phyloP scores from a whole-genome alignment of 2,329 filamentous ascomycete species.

The Sclerotinia trifoliorum region DNA sequence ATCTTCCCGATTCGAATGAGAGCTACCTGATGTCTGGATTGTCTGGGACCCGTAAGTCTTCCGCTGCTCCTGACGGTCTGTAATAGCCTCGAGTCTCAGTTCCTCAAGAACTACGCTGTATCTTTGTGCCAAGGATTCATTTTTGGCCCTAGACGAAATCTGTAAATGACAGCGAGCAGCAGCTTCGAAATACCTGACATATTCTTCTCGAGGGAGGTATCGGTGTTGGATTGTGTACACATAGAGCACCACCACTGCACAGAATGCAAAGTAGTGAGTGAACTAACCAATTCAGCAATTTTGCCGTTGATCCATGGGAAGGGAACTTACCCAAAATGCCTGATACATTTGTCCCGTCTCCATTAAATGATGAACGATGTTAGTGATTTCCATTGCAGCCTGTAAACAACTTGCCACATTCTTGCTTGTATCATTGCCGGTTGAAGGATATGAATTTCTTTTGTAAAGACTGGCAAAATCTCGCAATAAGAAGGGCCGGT shows the following conservation, averaged over 20 bases:
- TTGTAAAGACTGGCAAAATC: constrained; percentile 36
- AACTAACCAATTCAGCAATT: constrained; percentile 33
- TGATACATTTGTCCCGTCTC: constrained; percentile 42
- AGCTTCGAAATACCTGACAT: constrained; percentile 40
- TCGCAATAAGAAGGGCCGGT: constrained; percentile 40
- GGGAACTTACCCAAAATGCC: constrained; percentile 44
- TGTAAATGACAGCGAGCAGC: constrained; percentile 45
- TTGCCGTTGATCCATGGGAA: not conserved
- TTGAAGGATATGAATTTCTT: constrained; percentile 15
- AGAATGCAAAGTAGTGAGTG: constrained; percentile 48
- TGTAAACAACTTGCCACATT: constrained; percentile 41
- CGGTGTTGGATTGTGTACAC: constrained; percentile 46
- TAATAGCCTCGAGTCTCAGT: constrained; percentile 34
- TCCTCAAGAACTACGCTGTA: constrained; percentile 47
- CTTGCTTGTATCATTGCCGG: constrained; percentile 30
- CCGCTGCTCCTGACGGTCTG: not conserved
- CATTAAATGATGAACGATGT: constrained; percentile 44
- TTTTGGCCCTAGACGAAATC: constrained; percentile 42
- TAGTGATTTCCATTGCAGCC: constrained; percentile 44
- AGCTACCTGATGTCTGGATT: not conserved
- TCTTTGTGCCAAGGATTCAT: constrained; percentile 44
- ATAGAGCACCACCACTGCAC: constrained; percentile 47
- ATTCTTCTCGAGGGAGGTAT: constrained; percentile 34
- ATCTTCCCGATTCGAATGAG: not conserved
- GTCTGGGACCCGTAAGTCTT: not conserved